phyloP scores from a whole-genome alignment of 1,284 basidiomycete species.

The Malassezia equina region DNA sequence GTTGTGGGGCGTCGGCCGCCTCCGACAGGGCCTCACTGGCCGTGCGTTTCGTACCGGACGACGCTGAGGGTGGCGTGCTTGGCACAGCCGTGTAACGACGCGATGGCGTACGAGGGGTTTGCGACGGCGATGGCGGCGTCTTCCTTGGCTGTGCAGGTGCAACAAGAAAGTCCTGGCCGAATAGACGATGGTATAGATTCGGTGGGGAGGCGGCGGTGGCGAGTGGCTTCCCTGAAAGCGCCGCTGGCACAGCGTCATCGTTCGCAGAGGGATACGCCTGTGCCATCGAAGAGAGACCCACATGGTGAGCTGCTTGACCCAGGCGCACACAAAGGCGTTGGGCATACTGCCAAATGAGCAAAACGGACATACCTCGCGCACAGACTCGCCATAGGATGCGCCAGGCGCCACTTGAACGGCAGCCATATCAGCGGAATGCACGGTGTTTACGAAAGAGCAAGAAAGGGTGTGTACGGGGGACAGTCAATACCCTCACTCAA shows the following conservation, averaged over 20 bases:
- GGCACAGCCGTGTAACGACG: not conserved
- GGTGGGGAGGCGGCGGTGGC: not conserved
- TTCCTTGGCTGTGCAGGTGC: not conserved
- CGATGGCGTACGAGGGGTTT: not conserved
- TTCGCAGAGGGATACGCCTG: not conserved
- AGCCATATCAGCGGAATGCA: not conserved
- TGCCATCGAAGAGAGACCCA: constrained; percentile 1
- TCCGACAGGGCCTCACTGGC: constrained; percentile 3
- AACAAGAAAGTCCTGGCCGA: not conserved
- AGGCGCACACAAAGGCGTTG: constrained; percentile 6
- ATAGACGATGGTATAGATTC: constrained; percentile 5
- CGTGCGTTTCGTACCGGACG: not conserved
- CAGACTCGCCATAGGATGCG: constrained; percentile 1
- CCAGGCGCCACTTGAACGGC: constrained; percentile 4
- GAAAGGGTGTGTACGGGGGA: not conserved
- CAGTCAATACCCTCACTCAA: not conserved
- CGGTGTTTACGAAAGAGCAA: not conserved
- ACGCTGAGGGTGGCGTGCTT: not conserved
- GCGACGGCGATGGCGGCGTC: not conserved
- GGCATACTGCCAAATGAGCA: not conserved
- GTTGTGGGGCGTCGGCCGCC: constrained; percentile 7
- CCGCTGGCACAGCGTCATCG: not conserved
- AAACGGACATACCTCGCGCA: not conserved
- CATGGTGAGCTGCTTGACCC: constrained; percentile 3
- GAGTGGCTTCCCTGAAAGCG: not conserved